These are phyloP conservation scores for Pichia sp. DNA, from an alignment of 1,139 yeast species.

Conservation along the genomic window DNA sequence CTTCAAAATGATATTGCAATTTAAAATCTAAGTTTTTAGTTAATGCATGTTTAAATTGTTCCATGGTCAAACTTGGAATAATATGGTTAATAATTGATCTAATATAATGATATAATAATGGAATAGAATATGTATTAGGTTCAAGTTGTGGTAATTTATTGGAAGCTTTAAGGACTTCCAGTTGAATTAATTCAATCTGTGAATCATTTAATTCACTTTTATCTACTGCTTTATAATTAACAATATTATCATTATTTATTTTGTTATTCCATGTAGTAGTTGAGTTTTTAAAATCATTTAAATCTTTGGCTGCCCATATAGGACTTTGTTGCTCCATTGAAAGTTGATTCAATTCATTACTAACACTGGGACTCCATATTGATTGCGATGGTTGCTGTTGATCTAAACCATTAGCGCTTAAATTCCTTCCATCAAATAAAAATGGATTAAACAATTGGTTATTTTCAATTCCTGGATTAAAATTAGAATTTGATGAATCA, in stretches of 20 bases:
- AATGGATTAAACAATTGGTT: constrained; percentile 1
- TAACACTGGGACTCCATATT: constrained; percentile 3
- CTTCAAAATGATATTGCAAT: constrained; percentile 36
- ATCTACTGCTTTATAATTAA: background rate
- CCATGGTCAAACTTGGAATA: constrained; percentile 32
- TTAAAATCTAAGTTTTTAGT: constrained; percentile 24
- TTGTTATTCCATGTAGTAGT: constrained; percentile 3
- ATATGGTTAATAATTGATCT: constrained; percentile 14
- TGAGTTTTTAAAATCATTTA: background rate
- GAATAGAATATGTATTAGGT: constrained; percentile 17
- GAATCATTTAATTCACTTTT: background rate
- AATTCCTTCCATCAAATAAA: constrained; percentile 4
- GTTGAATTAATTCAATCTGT: constrained; percentile 24
- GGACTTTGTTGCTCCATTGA: constrained; percentile 7
- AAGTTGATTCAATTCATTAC: background rate
- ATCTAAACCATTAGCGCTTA: background rate
- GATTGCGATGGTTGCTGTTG: background rate
- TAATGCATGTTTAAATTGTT: constrained; percentile 38
- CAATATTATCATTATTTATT: background rate
- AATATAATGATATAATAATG: constrained; percentile 22
- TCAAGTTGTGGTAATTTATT: constrained; percentile 18
- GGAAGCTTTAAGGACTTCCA: constrained; percentile 23
- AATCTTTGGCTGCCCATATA: constrained; percentile 12
- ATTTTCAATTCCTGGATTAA: background rate
- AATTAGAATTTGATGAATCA: background rate